Evolutionary conservation across 1,284 basidiomycete genomes (phyloP), one percentile per base, ranked within the genome.

Genomic region (Pisolithus thermaeus): DNA sequence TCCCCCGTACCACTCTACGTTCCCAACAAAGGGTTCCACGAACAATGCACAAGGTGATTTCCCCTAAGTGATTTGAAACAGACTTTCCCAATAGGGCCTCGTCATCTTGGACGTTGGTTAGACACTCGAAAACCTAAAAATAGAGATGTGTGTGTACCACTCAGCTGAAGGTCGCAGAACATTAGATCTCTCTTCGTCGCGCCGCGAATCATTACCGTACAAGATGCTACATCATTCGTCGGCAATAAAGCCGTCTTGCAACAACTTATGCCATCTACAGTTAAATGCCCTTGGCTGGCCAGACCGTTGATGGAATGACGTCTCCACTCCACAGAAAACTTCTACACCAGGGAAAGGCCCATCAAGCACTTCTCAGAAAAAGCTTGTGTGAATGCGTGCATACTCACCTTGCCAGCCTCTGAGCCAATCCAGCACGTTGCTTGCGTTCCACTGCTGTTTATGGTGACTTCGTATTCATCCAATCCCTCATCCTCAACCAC

Each of bases 391-490:
- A 39, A 45, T 30, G 0, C 41, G 22, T 18, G 39, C n/a, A 30
- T 35, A 8, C 28, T 11, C 28, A 59, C 61, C 51, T 58, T 62
- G 39, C 58, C 60, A 23, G 52, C 53, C 35, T 55, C 47, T 0
- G 59, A 62, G 8, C 56, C 44, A 18, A 62, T 49, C 56, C 56
- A 63, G 32, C 61, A 63, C 11, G 52, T 58, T 18, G 43, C 45
- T 16, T 42, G 41, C 14, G 53, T 50, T 12, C 49, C 47, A 14
- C 30, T 46, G 36, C 48, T 49, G 7, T 18, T 14, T 2, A 39
- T 36, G 89, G 87, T 80, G 4, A 52, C n/a, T 11, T 60, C 61
- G 37, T 55, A 57, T 46, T 61, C 54, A 7, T 53, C 41, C 6
- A 58, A 32, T 12, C 47, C 45, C 32, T 51, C 35, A 3, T 36